Conservation (phyloP, 2,329 filamentous ascomycete genomes). For the Arthrobotrys conoides region DNA sequence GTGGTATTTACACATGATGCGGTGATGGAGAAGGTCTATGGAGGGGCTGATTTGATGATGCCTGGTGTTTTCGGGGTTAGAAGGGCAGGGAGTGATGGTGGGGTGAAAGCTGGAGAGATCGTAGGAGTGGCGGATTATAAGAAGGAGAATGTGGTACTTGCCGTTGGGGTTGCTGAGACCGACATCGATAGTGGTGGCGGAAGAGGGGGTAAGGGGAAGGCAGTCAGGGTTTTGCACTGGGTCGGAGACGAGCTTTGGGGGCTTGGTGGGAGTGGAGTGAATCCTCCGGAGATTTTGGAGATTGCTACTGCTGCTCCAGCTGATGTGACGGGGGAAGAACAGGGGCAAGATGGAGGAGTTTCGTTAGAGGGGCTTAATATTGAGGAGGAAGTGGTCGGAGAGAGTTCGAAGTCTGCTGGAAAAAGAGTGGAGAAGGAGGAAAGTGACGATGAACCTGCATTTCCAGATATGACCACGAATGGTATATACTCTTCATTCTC, state of each 20-base stretch:
- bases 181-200: conserved; percentile 72
- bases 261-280: conserved; percentile 69
- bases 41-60: conserved; percentile 78
- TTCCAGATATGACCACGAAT: conserved; percentile 72
- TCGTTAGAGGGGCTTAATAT: conserved; percentile 66
- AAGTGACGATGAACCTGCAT: conserved; percentile 42
- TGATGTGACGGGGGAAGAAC: conserved; percentile 11
- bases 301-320: conserved; percentile 67
- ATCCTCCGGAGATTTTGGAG: conserved; percentile 69
- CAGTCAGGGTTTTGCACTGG: conserved; percentile 78
- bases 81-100: background rate
- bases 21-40: conserved; percentile 75
- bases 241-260: conserved; percentile 79
- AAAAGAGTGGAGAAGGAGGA: conserved; percentile 42
- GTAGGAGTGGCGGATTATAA: conserved; percentile 76
- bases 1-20: conserved; percentile 76
- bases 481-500: conserved; percentile 66
- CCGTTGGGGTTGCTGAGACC: conserved; percentile 76
- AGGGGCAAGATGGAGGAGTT: conserved; percentile 58
- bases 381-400: conserved; percentile 65
- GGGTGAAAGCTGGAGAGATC: conserved; percentile 72
- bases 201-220: conserved; percentile 75
- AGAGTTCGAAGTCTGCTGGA: conserved; percentile 65
- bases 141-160: conserved; percentile 74
- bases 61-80: conserved; percentile 75